These are phyloP conservation scores for Rhizopus sp. DNA, from an alignment of 371 early-diverging fungal genomes.

Conservation along the genomic window DNA sequence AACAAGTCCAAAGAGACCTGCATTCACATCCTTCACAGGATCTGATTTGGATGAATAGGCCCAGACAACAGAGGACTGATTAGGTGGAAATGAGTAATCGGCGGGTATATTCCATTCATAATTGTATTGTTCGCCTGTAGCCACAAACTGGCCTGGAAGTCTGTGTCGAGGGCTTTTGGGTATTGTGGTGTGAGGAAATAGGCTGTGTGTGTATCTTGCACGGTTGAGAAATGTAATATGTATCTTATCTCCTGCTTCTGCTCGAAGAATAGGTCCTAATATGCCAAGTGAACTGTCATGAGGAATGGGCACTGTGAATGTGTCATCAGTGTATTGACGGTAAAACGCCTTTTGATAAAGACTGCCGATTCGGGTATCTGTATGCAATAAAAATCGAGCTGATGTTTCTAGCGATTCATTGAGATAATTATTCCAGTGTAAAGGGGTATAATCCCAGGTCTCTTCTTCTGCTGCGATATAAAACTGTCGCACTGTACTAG, in stretches of 20 bases:
- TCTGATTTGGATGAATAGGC: constrained; percentile 44
- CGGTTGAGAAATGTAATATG: constrained; percentile 44
- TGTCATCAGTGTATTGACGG: constrained; percentile 43
- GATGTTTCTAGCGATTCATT: constrained; percentile 29
- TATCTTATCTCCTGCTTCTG: constrained; percentile 53
- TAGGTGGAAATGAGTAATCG: constrained; percentile 24
- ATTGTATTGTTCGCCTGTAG: constrained; percentile 33
- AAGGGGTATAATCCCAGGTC: constrained; percentile 54
- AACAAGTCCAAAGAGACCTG: constrained; percentile 51
- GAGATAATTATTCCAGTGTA: constrained; percentile 29
- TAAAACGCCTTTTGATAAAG: constrained; percentile 47
- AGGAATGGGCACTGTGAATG: constrained; percentile 28
- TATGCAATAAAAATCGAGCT: constrained; percentile 14
- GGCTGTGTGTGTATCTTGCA: constrained; percentile 40
- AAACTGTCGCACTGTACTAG: constrained; percentile 26
- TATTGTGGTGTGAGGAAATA: constrained; percentile 45
- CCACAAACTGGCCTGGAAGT: constrained; percentile 28
- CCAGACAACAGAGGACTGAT: constrained; percentile 46
- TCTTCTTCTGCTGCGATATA: constrained; percentile 55
- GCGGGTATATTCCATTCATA: constrained; percentile 54
- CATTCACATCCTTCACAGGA: constrained; percentile 39
- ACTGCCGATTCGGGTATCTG: constrained; percentile 38
- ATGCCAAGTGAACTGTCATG: constrained; percentile 45
- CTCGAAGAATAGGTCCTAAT: constrained; percentile 54
- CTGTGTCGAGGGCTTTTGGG: background rate